Conservation (phyloP, 2,329 filamentous ascomycete genomes). For the Cryphonectria radicalis region DNA sequence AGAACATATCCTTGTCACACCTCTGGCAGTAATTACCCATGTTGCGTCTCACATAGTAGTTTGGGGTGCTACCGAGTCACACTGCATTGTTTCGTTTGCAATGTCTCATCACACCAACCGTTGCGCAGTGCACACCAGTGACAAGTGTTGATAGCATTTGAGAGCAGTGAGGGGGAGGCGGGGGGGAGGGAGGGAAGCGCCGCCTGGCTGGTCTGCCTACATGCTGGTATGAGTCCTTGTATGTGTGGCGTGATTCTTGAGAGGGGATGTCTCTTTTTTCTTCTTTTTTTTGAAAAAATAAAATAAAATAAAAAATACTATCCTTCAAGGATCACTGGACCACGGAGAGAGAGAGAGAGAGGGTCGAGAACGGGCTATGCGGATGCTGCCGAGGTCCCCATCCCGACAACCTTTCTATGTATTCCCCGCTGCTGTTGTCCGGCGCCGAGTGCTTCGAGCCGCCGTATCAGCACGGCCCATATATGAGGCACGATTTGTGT, state of each 20-base stretch:
- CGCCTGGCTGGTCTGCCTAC: neutral
- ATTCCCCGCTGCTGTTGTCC: neutral
- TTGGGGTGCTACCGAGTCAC: neutral
- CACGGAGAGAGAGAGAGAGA: neutral
- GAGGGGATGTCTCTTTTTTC: no score
- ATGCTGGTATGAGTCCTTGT: neutral
- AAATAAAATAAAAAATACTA: no score
- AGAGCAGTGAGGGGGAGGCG: neutral
- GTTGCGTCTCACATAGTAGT: neutral
- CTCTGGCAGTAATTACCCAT: neutral
- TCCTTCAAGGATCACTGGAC: neutral
- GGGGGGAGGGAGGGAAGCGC: no score
- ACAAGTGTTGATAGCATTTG: neutral
- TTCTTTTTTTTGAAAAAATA: no score
- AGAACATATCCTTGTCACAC: neutral
- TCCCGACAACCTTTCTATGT: neutral
- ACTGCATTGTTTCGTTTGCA: neutral
- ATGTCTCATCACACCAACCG: neutral
- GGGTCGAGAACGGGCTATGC: conserved; percentile 67
- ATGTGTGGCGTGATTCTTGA: neutral
- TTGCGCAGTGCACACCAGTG: neutral
- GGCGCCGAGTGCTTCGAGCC: neutral
- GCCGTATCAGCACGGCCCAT: neutral
- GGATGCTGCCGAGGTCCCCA: conserved; percentile 57
- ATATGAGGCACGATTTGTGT: neutral